These are phyloP conservation scores for Leptosphaerulina australis DNA, from an alignment of 2,329 filamentous ascomycete genomes.

Conservation along the genomic window DNA sequence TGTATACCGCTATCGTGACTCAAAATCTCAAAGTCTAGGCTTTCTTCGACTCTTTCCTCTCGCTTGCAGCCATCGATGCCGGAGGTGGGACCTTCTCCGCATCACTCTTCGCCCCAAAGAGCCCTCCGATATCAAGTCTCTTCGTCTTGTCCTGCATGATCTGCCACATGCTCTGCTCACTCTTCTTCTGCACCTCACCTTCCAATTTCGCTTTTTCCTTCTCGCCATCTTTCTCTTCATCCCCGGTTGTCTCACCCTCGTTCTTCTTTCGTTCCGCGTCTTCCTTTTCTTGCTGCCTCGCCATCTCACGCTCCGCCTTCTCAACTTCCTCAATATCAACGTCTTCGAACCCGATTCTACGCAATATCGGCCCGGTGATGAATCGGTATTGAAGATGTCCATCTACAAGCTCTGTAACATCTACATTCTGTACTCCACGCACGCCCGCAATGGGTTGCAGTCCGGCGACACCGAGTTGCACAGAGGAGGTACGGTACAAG, in stretches of 20 bases:
- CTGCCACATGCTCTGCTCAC: constrained; percentile 52
- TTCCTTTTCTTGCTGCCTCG: constrained; percentile 53
- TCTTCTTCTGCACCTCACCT: constrained; percentile 52
- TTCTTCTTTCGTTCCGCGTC: constrained; percentile 47
- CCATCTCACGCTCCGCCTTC: constrained; percentile 53
- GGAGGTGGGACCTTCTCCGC: background rate
- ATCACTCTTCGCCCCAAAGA: constrained; percentile 15
- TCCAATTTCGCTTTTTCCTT: constrained; percentile 49
- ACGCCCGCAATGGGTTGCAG: constrained; percentile 74
- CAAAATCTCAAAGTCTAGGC: background rate
- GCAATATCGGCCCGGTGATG: constrained; percentile 58
- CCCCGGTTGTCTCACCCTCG: constrained; percentile 30
- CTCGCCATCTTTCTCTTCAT: constrained; percentile 25
- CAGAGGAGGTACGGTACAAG: constrained; percentile 81
- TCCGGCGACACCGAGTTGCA: constrained; percentile 83
- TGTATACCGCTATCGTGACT: background rate
- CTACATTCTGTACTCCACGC: constrained; percentile 66
- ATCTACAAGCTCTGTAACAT: constrained; percentile 58
- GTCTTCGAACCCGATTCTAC: constrained; percentile 60
- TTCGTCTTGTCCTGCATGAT: constrained; percentile 53
- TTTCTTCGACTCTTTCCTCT: constrained; percentile 9
- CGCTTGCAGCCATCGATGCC: background rate
- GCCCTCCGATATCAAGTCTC: constrained; percentile 26
- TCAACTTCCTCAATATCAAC: constrained; percentile 55
- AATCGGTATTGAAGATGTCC: constrained; percentile 60